Conservation (phyloP, 257 asterid species). For the Scutellaria barbata region DNA sequence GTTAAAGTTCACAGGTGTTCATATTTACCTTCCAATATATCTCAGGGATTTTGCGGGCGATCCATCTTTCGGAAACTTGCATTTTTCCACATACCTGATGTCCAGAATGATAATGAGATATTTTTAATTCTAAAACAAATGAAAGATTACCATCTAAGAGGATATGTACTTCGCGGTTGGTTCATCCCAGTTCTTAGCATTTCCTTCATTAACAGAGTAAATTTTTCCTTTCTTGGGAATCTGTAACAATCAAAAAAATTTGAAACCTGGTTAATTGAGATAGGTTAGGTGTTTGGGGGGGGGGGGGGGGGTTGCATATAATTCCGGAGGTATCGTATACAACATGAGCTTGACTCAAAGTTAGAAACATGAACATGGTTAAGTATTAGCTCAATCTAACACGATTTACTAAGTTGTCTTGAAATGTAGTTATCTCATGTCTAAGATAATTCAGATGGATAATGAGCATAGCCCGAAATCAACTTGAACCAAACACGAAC, state of each 20-base stretch:
- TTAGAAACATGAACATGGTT: no score
- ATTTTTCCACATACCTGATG: slow-evolving; percentile 77
- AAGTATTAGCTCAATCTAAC: not conserved
- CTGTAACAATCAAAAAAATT: slow-evolving; percentile 42
- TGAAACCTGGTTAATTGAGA: not conserved
- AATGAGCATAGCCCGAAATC: not conserved
- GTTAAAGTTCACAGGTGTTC: not conserved
- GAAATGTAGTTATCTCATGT: not conserved
- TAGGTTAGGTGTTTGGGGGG: no score
- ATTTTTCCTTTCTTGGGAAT: slow-evolving; percentile 85
- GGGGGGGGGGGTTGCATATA: no score
- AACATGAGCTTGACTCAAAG: no score
- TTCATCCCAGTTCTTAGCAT: slow-evolving; percentile 91
- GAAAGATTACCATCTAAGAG: slow-evolving; percentile 1
- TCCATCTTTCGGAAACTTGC: slow-evolving; percentile 92
- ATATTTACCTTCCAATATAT: slow-evolving; percentile 95
- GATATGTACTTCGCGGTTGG: slow-evolving; percentile 78
- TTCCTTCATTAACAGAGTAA: slow-evolving; percentile 96
- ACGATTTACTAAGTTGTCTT: not conserved
- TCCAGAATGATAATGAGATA: slow-evolving; percentile 26
- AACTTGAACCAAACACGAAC: not conserved
- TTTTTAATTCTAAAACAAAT: not conserved
- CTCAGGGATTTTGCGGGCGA: slow-evolving; percentile 89
- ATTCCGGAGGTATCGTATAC: no score
- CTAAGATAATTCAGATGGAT: not conserved